Evolutionary conservation across 257 asterid genomes (phyloP), one percentile per base, ranked within the genome.

Genomic region (Eustoma russellianum): DNA sequence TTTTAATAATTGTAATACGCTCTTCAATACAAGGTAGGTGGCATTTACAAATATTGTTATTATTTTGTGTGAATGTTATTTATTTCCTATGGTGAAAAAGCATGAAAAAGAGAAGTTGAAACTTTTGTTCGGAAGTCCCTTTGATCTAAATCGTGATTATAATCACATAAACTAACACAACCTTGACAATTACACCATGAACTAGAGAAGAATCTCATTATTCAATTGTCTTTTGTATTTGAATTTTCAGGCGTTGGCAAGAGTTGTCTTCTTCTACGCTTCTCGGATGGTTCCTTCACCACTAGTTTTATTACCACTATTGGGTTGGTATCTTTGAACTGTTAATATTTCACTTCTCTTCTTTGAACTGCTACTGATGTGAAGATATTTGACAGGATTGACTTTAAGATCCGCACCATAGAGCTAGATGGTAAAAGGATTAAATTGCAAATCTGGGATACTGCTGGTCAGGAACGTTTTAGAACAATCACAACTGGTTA

Each of bases 261-360:
- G 86, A 88, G 97, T 85, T 88, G 97, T 86, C 95, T 88, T 58
- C 97, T 88, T 69, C 74, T 88, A 70, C 88, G 97, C 74, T 88
- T 88, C 81, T 88, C 97, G 9, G 97, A 88, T 80, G 97, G 97
- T 64, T 88, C 97, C 75, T 88, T 88, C 86, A 88, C 97, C 28
- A 88, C 97, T 76, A 88, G 97, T 80, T 88, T 88, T 82, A 88
- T 88, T 69, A 85, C 97, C 57, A 71, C 77, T 59, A 71, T 71
- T 57, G 77, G 77, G 77, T 66, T 16, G 9, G 69, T 66, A 28
- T 19, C 18, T 48, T 34, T 6, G 11, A 52, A 2, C 47, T 17
- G 14, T 15, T 52, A 41, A 40, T 5, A 7, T 34, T 47, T 24
- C 15, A 11, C 34, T 9, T 15, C 17, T 48, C 12, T 17, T 47